Percentiles rank a stretch among this genome's conserved stretches.
Conservation (phyloP, 495 filamentous ascomycete species). For the Hypomontagnella submonticulosa region DNA sequence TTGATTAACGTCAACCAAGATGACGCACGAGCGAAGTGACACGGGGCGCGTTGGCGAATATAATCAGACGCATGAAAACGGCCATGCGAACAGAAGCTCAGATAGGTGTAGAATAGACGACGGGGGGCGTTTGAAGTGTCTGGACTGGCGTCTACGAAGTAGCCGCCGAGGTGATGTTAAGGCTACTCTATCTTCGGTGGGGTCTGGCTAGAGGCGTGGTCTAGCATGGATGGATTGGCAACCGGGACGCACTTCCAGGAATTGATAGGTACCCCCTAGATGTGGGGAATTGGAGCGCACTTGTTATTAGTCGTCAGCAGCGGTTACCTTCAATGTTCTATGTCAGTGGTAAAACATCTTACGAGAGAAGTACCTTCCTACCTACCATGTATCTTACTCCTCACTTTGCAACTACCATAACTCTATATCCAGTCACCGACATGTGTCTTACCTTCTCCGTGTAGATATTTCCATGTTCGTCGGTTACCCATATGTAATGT, state of each 20-base stretch:
- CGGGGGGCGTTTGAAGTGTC: conserved; percentile 19
- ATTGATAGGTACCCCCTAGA: not conserved
- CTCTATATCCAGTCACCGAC: too few relatives aligned
- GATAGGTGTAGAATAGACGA: conserved; percentile 2
- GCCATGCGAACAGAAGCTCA: conserved; percentile 32
- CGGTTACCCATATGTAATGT: conserved; percentile 9
- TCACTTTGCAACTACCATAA: too few relatives aligned
- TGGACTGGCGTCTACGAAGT: conserved; percentile 38
- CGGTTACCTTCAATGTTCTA: too few relatives aligned
- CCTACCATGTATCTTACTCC: not conserved
- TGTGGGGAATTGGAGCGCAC: too few relatives aligned
- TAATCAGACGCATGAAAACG: conserved; percentile 34
- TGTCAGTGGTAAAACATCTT: not conserved
- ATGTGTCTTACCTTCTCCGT: too few relatives aligned
- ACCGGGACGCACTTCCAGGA: conserved; percentile 14
- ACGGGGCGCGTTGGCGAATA: conserved; percentile 44
- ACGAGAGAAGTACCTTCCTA: conserved; percentile 1
- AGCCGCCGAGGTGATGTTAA: conserved; percentile 36
- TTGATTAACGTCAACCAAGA: conserved; percentile 22
- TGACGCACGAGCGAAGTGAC: conserved; percentile 38
- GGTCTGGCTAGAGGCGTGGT: conserved; percentile 3
- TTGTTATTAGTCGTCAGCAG: too few relatives aligned
- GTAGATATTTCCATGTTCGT: too few relatives aligned
- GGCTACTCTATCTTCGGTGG: conserved; percentile 15
- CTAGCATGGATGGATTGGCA: conserved; percentile 7